Evolutionary conservation across 2,329 filamentous ascomycete species (phyloP).

Genomic region (Aspergillus hortae): DNA sequence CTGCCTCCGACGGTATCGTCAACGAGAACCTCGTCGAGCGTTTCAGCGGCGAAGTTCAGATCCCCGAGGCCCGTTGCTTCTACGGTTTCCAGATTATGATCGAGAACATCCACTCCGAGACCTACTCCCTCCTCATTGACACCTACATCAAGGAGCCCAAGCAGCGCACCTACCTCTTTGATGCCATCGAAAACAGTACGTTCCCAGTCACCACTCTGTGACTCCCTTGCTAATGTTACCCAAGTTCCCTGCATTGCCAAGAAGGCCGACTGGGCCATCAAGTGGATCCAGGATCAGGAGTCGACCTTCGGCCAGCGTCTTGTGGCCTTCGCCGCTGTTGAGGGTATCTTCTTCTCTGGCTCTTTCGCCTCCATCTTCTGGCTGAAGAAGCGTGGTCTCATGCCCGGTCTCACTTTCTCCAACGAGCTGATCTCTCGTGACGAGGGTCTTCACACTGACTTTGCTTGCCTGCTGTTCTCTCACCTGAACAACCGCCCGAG

Average conservation of each 20-base stretch:
- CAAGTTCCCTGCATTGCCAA: conserved; percentile 91
- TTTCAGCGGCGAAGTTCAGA: conserved; percentile 94
- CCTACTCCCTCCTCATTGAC: conserved; percentile 97
- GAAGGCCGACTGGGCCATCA: conserved; percentile 97
- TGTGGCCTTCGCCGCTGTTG: conserved; percentile 93
- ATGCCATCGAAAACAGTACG: conserved; percentile 95
- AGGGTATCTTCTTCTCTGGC: conserved; percentile 99
- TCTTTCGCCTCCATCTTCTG: conserved; percentile 99
- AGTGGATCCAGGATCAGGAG: conserved; percentile 90
- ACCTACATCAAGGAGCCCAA: conserved; percentile 98
- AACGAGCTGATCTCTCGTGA: conserved; percentile 99
- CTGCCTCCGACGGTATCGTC: conserved; percentile 97
- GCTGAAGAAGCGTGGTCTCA: conserved; percentile 99
- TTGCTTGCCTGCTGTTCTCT: conserved; percentile 96
- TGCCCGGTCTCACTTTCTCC: conserved; percentile 97
- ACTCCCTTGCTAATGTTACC: conserved; percentile 23
- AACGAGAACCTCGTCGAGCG: conserved; percentile 99
- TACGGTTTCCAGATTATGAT: conserved; percentile 99
- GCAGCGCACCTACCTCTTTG: conserved; percentile 92
- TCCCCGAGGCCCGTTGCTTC: conserved; percentile 98
- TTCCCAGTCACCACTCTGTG: conserved; percentile 12
- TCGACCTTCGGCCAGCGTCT: conserved; percentile 95
- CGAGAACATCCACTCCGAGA: conserved; percentile 99
- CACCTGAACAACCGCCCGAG: conserved; percentile 88
- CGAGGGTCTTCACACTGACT: conserved; percentile 98